Base-by-base conservation (phyloP, 1,284 basidiomycete genomes). In the Gomphus sp. region DNA sequence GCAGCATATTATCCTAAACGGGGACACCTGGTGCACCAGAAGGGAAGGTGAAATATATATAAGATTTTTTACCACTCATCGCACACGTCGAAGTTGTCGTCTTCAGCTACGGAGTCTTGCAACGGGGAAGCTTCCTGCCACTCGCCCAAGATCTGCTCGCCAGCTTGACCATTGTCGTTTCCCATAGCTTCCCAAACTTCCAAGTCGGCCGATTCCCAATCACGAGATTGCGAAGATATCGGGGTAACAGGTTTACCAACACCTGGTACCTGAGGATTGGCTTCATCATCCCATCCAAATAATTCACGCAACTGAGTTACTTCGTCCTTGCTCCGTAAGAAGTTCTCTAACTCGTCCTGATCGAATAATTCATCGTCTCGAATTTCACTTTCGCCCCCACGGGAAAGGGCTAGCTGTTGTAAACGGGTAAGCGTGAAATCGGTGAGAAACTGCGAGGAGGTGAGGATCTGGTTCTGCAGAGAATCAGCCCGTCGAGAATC, bases 361-460 rank as follows among this genome's bases (percentile, higher is more conserved):
- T 68, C 74, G 59, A 85, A 82, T 3, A 85, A 68, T 60, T 84
- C 81, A 3, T 80, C 77, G 62, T 84, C 82, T 4, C 56, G 57
- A 34, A 84, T 76, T 39, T 74, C 74, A 4, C 66, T 67, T 49
- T 72, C 68, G 4, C 80, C 80, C 54, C 84, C 80, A 47, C 84
- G 34, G 50, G 60, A 45, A 9, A 58, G 43, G 4, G 57, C 54
- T 12, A 65, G 22, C 9, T 55, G 52, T 31, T 60, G 57, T 37
- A 63, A 25, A n/a, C 62, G 60, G 9, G 57, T 76, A 71, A 34
- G 71, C 72, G 28, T 80, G 66, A 16, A 73, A 68, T 43, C 68
- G 63, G n/a, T 11, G 18, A 44, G 66, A 63, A 59, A 74, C 72
- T 54, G 72, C 69, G n/a, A n/a, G n/a, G 9, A 54, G 18, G 66